Percentiles rank a stretch among this genome's conserved stretches.
Conservation (phyloP, 2,329 filamentous ascomycete species). For the Juglanconis oblonga region DNA sequence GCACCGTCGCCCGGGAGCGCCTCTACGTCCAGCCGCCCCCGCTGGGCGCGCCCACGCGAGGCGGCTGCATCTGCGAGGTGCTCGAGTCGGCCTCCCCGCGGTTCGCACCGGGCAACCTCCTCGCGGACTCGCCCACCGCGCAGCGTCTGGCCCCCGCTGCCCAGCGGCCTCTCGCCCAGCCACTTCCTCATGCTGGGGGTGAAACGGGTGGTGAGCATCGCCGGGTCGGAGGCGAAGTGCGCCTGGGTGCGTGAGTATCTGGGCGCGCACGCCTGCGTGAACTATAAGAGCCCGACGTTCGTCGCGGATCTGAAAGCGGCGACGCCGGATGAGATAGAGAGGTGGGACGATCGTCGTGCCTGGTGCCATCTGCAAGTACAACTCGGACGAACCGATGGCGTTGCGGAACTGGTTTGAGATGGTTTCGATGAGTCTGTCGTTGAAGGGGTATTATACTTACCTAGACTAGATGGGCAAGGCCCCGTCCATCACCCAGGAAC, state of each 20-base stretch:
- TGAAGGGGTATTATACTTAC: slow-evolving; percentile 44
- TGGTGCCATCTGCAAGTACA: slow-evolving; percentile 41
- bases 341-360: slow-evolving; percentile 39
- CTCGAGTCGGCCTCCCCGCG: slow-evolving; percentile 24
- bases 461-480: slow-evolving; percentile 33
- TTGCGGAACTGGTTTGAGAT: slow-evolving; percentile 43
- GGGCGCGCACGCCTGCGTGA: slow-evolving; percentile 51
- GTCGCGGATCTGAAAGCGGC: slow-evolving; percentile 41
- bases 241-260: slow-evolving; percentile 43
- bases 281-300: slow-evolving; percentile 50
- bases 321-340: slow-evolving; percentile 44
- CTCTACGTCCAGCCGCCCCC: slow-evolving; percentile 26
- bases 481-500: slow-evolving; percentile 23
- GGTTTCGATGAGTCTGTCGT: slow-evolving; percentile 36
- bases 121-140: slow-evolving; percentile 18
- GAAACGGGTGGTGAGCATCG: slow-evolving; percentile 49
- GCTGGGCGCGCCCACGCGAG: slow-evolving; percentile 26
- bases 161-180: slow-evolving; percentile 23
- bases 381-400: slow-evolving; percentile 27
- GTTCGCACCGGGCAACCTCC: slow-evolving; percentile 23
- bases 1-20: slow-evolving; percentile 24
- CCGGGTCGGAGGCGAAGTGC: slow-evolving; percentile 51
- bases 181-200: slow-evolving; percentile 37
- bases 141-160: slow-evolving; percentile 21
- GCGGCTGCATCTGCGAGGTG: slow-evolving; percentile 27